Evolutionary conservation across 2,329 filamentous ascomycete genomes (phyloP).

Genomic region (Calonectria pauciramosa): DNA sequence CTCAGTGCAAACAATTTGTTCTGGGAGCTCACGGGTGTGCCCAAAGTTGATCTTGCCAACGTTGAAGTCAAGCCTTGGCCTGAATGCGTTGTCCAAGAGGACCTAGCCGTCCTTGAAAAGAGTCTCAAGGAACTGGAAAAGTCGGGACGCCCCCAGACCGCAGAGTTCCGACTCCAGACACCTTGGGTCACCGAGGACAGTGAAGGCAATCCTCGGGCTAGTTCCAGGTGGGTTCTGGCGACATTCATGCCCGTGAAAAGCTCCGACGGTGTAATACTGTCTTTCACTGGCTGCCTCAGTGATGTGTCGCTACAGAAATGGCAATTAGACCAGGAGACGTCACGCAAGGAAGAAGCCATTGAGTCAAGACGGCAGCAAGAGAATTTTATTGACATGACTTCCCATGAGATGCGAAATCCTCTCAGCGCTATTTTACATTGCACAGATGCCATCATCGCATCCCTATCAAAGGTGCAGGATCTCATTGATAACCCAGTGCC

Average conservation of each 20-base stretch:
- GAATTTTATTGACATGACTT: conserved; percentile 84
- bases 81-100: conserved; percentile 60
- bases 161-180: conserved; percentile 64
- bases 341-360: conserved; percentile 68
- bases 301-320: conserved; percentile 65
- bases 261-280: conserved; percentile 61
- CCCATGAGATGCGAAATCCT: conserved; percentile 81
- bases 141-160: conserved; percentile 59
- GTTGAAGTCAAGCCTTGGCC: conserved; percentile 60
- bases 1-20: conserved; percentile 67
- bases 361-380: conserved; percentile 79
- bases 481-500: conserved; percentile 46
- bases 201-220: conserved; percentile 57
- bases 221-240: conserved; percentile 63
- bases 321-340: conserved; percentile 64
- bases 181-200: conserved; percentile 62
- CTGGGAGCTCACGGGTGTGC: conserved; percentile 65
- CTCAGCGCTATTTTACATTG: conserved; percentile 81
- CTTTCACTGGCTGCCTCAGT: conserved; percentile 62
- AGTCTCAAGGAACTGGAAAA: conserved; percentile 56
- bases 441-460: conserved; percentile 76
- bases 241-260: conserved; percentile 65
- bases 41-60: conserved; percentile 56
- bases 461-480: conserved; percentile 60
- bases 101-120: conserved; percentile 55